A percentile compares a stretch with the other conserved stretches of the same genome.
Conservation (phyloP, 441 rosid species). For the Gossypium schwendimanii region DNA sequence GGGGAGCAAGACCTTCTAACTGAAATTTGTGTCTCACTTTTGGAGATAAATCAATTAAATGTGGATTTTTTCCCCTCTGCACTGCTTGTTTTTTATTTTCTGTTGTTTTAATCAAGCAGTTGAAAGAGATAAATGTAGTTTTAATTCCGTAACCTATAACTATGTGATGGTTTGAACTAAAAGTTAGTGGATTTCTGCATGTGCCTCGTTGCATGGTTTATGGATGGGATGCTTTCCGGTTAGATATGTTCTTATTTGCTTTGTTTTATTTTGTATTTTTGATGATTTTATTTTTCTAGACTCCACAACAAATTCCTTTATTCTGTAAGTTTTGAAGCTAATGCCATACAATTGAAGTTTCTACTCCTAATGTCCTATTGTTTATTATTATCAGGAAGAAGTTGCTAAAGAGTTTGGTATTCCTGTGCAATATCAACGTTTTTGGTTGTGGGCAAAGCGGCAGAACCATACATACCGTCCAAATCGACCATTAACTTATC, state of each 20-base stretch:
- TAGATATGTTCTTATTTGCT: background rate
- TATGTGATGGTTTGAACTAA: background rate
- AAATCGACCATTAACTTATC: slow-evolving; percentile 34
- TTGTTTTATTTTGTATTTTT: background rate
- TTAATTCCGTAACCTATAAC: background rate
- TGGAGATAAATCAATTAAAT: background rate
- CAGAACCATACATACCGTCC: slow-evolving; percentile 51
- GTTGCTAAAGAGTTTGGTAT: slow-evolving; percentile 44
- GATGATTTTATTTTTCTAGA: background rate
- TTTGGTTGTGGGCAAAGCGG: slow-evolving; percentile 57
- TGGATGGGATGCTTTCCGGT: background rate
- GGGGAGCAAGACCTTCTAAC: background rate
- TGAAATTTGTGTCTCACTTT: background rate
- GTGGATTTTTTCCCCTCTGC: background rate
- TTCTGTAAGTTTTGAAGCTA: background rate
- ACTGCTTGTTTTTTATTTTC: background rate
- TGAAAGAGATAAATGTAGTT: background rate
- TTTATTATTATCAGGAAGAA: slow-evolving; percentile 33
- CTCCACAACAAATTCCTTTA: background rate
- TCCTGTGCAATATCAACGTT: slow-evolving; percentile 47
- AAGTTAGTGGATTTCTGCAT: background rate
- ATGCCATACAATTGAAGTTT: background rate
- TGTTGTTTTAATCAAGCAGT: background rate
- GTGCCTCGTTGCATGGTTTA: background rate
- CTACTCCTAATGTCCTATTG: background rate